A percentile compares a stretch with the other conserved stretches of the same genome.
These are phyloP conservation scores for Coccinonectria pachysandricola DNA, from an alignment of 2,329 filamentous ascomycete species.

Conservation along the genomic window DNA sequence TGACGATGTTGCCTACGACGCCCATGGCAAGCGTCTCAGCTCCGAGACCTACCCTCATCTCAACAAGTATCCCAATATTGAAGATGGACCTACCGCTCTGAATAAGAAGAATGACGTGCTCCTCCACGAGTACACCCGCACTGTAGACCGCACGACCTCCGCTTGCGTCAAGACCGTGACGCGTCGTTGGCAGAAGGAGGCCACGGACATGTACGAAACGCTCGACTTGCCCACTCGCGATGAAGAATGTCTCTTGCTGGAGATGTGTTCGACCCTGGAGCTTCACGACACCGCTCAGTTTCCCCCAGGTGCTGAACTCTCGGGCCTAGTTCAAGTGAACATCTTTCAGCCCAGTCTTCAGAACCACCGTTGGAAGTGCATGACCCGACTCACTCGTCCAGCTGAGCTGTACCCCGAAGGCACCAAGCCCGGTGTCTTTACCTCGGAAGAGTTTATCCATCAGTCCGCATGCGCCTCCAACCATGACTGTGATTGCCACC, in stretches of 20 bases:
- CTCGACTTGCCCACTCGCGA: slow-evolving; percentile 39
- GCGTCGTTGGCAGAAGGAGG: slow-evolving; percentile 46
- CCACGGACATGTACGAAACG: slow-evolving; percentile 44
- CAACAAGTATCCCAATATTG: slow-evolving; percentile 41
- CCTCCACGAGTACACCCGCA: slow-evolving; percentile 48
- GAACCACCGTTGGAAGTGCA: slow-evolving; percentile 49
- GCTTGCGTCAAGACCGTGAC: slow-evolving; percentile 43
- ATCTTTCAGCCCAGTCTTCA: slow-evolving; percentile 44
- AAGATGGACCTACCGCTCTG: slow-evolving; percentile 38
- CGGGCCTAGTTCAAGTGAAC: slow-evolving; percentile 48
- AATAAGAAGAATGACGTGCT: slow-evolving; percentile 43
- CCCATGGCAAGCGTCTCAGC: slow-evolving; percentile 33
- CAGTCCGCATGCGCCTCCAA: slow-evolving; percentile 39
- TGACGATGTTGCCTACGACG: slow-evolving; percentile 35
- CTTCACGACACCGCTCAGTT: slow-evolving; percentile 47
- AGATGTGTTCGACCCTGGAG: slow-evolving; percentile 52
- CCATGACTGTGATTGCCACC: slow-evolving; percentile 40
- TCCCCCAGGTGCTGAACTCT: slow-evolving; percentile 48
- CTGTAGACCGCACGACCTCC: slow-evolving; percentile 44
- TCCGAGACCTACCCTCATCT: slow-evolving; percentile 45
- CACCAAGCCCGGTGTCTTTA: slow-evolving; percentile 33
- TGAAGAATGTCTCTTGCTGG: slow-evolving; percentile 46
- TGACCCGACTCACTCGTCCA: slow-evolving; percentile 48
- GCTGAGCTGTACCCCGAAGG: slow-evolving; percentile 40
- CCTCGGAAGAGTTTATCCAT: slow-evolving; percentile 42